A percentile compares a stretch with the other conserved stretches of the same genome.
Evolutionary conservation across 805 yeast species (phyloP).

Genomic region (Myxozyma udenii): DNA sequence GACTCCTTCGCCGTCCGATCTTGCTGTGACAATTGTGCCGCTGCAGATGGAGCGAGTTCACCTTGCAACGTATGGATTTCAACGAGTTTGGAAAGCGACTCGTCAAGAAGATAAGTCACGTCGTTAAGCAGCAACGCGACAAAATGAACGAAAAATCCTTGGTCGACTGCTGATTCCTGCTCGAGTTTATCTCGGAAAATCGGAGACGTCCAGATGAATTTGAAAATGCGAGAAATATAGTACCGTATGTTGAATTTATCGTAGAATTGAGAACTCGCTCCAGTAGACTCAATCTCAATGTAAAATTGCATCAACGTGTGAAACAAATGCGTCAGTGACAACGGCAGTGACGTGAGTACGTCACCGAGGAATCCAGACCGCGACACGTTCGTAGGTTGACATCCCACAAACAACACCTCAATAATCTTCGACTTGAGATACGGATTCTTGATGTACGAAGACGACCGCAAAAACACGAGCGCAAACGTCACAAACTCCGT

Average conservation of each 20-base stretch:
- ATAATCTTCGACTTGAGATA: conserved; percentile 83
- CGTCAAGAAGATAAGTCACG: conserved; percentile 86
- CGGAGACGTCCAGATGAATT: conserved; percentile 75
- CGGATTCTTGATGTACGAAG: conserved; percentile 72
- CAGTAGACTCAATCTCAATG: conserved; percentile 93
- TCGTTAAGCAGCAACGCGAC: conserved; percentile 95
- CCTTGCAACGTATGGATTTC: conserved; percentile 73
- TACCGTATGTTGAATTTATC: conserved; percentile 92
- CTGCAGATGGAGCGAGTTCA: conserved; percentile 44
- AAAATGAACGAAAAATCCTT: conserved; percentile 84
- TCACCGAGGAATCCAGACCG: conserved; percentile 64
- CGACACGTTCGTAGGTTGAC: conserved; percentile 47
- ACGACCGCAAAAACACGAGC: conserved; percentile 69
- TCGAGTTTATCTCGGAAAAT: conserved; percentile 66
- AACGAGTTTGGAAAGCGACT: conserved; percentile 73
- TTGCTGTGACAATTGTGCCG: conserved; percentile 26
- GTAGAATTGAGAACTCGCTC: conserved; percentile 90
- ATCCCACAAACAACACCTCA: conserved; percentile 74
- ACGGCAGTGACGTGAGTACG: conserved; percentile 59
- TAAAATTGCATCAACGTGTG: conserved; percentile 85
- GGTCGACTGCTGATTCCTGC: conserved; percentile 61
- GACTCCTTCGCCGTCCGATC: conserved; percentile 46
- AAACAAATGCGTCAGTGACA: conserved; percentile 63
- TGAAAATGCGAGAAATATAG: conserved; percentile 77
- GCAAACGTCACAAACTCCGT: conserved; percentile 63